Percentiles rank a stretch among this genome's conserved stretches.
Conservation (phyloP, 306 rosid genomes). For the Lotus japonicus region DNA sequence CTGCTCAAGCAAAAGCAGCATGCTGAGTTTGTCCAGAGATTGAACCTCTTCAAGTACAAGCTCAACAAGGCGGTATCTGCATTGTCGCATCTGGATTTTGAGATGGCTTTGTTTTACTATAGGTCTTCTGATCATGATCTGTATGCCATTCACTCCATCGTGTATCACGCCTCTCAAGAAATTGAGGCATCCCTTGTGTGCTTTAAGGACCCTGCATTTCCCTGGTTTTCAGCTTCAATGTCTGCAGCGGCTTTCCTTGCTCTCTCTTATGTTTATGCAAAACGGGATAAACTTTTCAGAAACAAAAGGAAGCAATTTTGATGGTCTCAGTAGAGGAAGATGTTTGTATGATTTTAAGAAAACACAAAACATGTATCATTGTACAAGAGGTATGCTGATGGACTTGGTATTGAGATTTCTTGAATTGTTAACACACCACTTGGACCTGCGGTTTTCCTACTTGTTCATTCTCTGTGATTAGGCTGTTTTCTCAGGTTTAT, state of each 20-base stretch:
- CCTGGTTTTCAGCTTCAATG: slow-evolving; percentile 55
- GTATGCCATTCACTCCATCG: slow-evolving; percentile 73
- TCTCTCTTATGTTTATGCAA: slow-evolving; percentile 59
- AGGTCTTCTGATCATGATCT: slow-evolving; percentile 91
- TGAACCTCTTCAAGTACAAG: slow-evolving; percentile 86
- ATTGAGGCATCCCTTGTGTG: slow-evolving; percentile 87
- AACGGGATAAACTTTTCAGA: slow-evolving; percentile 60
- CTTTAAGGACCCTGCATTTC: slow-evolving; percentile 88
- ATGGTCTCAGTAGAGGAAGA: slow-evolving; percentile 30
- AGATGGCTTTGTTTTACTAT: slow-evolving; percentile 72
- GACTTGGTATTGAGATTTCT: slow-evolving; percentile 28
- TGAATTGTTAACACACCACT: slow-evolving; percentile 13
- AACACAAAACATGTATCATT: slow-evolving; percentile 42
- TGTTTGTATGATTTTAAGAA: slow-evolving; percentile 46
- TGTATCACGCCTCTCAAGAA: slow-evolving; percentile 72
- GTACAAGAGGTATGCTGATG: slow-evolving; percentile 42
- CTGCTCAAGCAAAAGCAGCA: slow-evolving; percentile 67
- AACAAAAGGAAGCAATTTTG: slow-evolving; percentile 95
- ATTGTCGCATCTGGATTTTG: slow-evolving; percentile 76
- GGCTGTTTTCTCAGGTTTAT: slow-evolving; percentile 8
- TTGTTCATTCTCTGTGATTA: slow-evolving; percentile 7
- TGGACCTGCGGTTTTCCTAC: slow-evolving; percentile 16
- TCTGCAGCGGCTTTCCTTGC: slow-evolving; percentile 44
- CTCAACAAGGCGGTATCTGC: slow-evolving; percentile 86
- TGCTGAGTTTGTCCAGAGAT: slow-evolving; percentile 68